Percentiles rank a stretch among this genome's conserved stretches.
These are phyloP conservation scores for Populus hybrid DNA, from an alignment of 441 rosid genomes.

Conservation along the genomic window DNA sequence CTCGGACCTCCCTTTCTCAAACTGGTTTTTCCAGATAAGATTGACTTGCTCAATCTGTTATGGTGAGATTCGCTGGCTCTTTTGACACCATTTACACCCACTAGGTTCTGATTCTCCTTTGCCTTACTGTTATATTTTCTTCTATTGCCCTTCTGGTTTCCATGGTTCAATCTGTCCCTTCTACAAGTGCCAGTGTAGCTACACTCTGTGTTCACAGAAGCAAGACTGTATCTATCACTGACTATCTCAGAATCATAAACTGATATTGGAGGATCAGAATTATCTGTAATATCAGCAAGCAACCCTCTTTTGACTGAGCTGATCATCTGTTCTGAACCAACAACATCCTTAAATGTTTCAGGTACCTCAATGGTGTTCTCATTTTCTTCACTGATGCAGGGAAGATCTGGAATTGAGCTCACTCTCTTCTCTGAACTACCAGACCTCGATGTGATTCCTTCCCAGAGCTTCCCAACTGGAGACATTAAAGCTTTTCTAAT, in stretches of 20 bases:
- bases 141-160: slow-evolving; percentile 39
- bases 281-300: slow-evolving; percentile 53
- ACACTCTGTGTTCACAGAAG: slow-evolving; percentile 56
- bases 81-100: slow-evolving; percentile 29
- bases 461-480: slow-evolving; percentile 75
- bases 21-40: slow-evolving; percentile 50
- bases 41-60: slow-evolving; percentile 55
- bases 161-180: slow-evolving; percentile 38
- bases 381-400: slow-evolving; percentile 81
- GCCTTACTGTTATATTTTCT: slow-evolving; percentile 43
- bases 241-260: slow-evolving; percentile 40
- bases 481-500: slow-evolving; percentile 48
- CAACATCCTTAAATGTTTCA: slow-evolving; percentile 38
- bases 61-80: slow-evolving; percentile 40
- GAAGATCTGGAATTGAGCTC: slow-evolving; percentile 74
- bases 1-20: slow-evolving; percentile 37
- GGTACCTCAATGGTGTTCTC: slow-evolving; percentile 54
- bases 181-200: slow-evolving; percentile 47
- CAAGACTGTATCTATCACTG: slow-evolving; percentile 48
- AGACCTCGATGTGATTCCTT: slow-evolving; percentile 53
- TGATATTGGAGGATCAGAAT: slow-evolving; percentile 41
- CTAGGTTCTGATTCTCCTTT: slow-evolving; percentile 39
- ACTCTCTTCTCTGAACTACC: slow-evolving; percentile 66
- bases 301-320: slow-evolving; percentile 50
- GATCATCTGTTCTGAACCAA: slow-evolving; percentile 28